Evolutionary conservation across 225 moss, liverwort and hornwort species (phyloP).

Genomic region (Takakia lepidozioides): DNA sequence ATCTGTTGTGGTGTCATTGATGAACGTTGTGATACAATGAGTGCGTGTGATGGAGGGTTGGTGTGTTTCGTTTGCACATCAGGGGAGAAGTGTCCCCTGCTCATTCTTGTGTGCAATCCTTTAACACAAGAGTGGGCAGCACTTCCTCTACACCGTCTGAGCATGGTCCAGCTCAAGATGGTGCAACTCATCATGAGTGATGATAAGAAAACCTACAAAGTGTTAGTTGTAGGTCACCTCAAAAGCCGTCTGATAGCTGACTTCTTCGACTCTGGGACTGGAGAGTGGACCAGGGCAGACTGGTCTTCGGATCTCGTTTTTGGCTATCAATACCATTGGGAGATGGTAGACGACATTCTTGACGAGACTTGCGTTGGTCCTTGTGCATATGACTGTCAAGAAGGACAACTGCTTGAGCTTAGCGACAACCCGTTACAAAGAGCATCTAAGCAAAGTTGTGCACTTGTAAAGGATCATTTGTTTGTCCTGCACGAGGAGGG

Average conservation of each 20-base stretch:
- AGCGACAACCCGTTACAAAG: background rate
- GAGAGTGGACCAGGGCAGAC: too few relatives aligned
- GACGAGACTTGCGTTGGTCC: background rate
- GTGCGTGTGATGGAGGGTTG: too few relatives aligned
- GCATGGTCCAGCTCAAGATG: conserved; percentile 1
- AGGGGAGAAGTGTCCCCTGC: background rate
- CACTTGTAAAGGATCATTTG: conserved; percentile 3
- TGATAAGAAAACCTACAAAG: too few relatives aligned
- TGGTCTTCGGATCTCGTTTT: too few relatives aligned
- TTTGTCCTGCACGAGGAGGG: too few relatives aligned
- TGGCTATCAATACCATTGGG: background rate
- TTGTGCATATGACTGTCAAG: conserved; percentile 5
- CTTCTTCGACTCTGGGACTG: too few relatives aligned
- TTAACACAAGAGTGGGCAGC: background rate
- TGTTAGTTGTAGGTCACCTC: too few relatives aligned
- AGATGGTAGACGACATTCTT: background rate
- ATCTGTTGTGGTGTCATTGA: background rate
- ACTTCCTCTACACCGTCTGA: background rate
- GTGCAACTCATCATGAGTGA: too few relatives aligned
- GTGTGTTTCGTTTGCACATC: conserved; percentile 4
- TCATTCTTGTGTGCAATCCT: background rate
- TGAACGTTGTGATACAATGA: conserved; percentile 4
- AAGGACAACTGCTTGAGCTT: conserved; percentile 3
- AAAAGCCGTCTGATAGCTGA: too few relatives aligned
- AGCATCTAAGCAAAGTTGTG: background rate